Conservation (phyloP, 805 yeast species). For the Sporopachydermia lactativora region DNA sequence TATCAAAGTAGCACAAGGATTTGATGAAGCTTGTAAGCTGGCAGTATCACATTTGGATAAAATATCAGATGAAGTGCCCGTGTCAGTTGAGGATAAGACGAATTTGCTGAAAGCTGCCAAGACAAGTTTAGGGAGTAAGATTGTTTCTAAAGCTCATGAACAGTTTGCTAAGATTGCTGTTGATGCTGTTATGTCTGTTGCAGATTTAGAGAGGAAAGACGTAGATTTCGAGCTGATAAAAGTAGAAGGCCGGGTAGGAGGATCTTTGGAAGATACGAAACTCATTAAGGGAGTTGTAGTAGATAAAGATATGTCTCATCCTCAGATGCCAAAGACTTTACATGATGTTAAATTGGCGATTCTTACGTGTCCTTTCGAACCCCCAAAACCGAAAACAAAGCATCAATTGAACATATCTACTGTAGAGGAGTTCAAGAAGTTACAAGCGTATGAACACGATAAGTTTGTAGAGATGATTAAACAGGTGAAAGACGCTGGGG, state of each 20-base stretch:
- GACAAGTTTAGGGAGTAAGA: constrained; percentile 90
- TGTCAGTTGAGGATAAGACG: constrained; percentile 29
- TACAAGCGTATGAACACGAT: constrained; percentile 85
- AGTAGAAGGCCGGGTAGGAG: constrained; percentile 93
- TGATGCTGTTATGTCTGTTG: constrained; percentile 85
- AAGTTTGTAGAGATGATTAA: constrained; percentile 87
- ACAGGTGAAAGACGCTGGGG: constrained; percentile 77
- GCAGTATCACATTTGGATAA: constrained; percentile 67
- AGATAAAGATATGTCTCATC: constrained; percentile 95
- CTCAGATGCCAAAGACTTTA: constrained; percentile 87
- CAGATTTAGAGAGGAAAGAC: constrained; percentile 82
- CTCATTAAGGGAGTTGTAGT: constrained; percentile 84
- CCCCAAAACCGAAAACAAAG: constrained; percentile 98
- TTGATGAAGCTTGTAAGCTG: constrained; percentile 89
- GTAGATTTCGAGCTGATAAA: constrained; percentile 95
- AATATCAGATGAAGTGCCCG: constrained; percentile 53
- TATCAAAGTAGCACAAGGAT: constrained; percentile 91
- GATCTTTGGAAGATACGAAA: constrained; percentile 73
- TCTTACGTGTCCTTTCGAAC: constrained; percentile 97
- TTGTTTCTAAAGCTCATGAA: constrained; percentile 87
- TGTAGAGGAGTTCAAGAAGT: constrained; percentile 86
- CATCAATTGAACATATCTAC: constrained; percentile 87
- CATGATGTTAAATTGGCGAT: constrained; percentile 82
- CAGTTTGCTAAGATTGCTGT: constrained; percentile 96
- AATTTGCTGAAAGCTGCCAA: constrained; percentile 79